A percentile compares a stretch with the other conserved stretches of the same genome.
Evolutionary conservation across 23 red algal genomes (phyloP).

Genomic region (Gracilaria domingensis): DNA sequence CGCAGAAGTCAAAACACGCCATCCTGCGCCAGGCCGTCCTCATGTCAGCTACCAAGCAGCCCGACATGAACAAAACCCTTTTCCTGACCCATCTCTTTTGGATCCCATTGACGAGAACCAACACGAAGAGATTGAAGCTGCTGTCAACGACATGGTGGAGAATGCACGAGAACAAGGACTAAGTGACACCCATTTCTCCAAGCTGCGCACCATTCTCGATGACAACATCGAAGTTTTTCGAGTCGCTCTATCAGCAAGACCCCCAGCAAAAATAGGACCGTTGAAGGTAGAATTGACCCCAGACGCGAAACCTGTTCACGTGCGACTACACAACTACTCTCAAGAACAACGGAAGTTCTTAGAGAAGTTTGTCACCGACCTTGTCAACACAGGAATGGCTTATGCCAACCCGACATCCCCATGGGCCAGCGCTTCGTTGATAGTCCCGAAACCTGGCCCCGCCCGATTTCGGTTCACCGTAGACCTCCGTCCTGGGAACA

Average conservation of each 20-base stretch:
- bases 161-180: background rate
- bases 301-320: no score
- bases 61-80: slow-evolving; percentile 7
- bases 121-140: slow-evolving; percentile 12
- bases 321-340: no score
- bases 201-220: background rate
- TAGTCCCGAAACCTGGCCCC: background rate
- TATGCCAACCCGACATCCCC: background rate
- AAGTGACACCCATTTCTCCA: no score
- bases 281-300: background rate
- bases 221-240: slow-evolving; percentile 7
- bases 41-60: background rate
- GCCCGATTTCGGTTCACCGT: background rate
- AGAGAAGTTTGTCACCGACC: background rate
- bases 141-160: background rate
- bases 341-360: no score
- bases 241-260: slow-evolving; percentile 5
- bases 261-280: background rate
- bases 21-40: no score
- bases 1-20: no score
- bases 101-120: slow-evolving; percentile 17
- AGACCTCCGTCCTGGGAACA: no score
- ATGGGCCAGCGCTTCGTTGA: background rate
- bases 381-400: background rate
- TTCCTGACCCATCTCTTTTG: slow-evolving; percentile 25